These are phyloP conservation scores for Lycium ferocissimum DNA, from an alignment of 257 asterid genomes.

Conservation along the genomic window DNA sequence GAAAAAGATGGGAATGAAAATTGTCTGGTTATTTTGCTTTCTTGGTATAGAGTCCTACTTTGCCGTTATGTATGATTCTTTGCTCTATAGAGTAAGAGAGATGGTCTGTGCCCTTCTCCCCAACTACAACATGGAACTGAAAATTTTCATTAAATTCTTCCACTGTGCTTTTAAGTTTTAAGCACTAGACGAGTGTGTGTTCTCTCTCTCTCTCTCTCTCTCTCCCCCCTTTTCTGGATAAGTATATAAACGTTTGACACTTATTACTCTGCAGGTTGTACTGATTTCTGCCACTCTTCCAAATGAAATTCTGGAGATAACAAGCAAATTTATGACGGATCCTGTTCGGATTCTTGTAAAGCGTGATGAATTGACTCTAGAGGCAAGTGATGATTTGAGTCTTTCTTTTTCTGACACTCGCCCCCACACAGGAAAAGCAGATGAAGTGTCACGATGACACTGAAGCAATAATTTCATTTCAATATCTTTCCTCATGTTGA, in stretches of 20 bases:
- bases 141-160: background rate
- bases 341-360: slow-evolving; percentile 98
- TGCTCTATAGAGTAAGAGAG: slow-evolving; percentile 2
- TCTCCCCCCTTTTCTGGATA: background rate
- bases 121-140: background rate
- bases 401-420: background rate
- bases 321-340: slow-evolving; percentile 98
- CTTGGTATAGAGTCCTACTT: background rate
- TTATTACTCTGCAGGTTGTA: slow-evolving; percentile 69
- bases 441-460: slow-evolving; percentile 17
- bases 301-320: slow-evolving; percentile 92
- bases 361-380: slow-evolving; percentile 98
- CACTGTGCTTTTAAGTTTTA: background rate
- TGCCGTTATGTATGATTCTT: background rate
- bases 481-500: background rate
- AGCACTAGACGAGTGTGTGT: background rate
- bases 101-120: background rate
- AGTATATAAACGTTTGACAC: background rate
- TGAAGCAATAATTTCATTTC: background rate
- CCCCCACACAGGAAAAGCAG: slow-evolving; percentile 19
- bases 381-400: slow-evolving; percentile 53
- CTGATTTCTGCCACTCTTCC: slow-evolving; percentile 97
- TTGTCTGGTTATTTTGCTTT: background rate
- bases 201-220: background rate
- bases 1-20: background rate